Evolutionary conservation across 2,329 filamentous ascomycete genomes (phyloP).

Genomic region (Ceratocystis albifundus): DNA sequence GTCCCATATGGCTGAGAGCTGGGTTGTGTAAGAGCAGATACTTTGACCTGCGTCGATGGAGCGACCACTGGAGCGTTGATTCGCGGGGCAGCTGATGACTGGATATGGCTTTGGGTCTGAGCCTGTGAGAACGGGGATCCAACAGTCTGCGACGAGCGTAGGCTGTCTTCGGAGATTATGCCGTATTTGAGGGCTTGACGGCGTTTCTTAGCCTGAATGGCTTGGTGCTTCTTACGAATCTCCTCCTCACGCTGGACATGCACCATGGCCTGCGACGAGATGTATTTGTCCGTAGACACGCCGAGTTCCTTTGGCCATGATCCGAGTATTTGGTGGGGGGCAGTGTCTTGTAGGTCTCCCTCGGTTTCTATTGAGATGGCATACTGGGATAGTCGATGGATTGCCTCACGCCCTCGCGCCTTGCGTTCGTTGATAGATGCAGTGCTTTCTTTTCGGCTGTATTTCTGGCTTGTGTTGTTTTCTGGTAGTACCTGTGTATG

Average conservation of each 20-base stretch:
- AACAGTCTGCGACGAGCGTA: conserved; percentile 14
- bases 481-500: background rate
- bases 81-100: conserved; percentile 31
- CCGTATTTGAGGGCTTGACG: conserved; percentile 19
- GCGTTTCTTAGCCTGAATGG: conserved; percentile 20
- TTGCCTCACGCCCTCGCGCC: conserved; percentile 26
- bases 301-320: conserved; percentile 34
- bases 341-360: conserved; percentile 26
- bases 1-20: conserved; percentile 16
- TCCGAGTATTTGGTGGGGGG: conserved; percentile 28
- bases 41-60: background rate
- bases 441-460: background rate
- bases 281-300: conserved; percentile 30
- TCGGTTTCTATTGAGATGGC: conserved; percentile 28
- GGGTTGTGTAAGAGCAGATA: background rate
- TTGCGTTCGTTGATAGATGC: conserved; percentile 6
- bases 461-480: conserved; percentile 4
- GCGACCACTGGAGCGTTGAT: background rate
- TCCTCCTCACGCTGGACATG: conserved; percentile 14
- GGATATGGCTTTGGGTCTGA: too few species aligned
- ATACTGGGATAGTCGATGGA: conserved; percentile 31
- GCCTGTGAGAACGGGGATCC: conserved; percentile 25
- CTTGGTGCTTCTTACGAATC: conserved; percentile 18
- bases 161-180: conserved; percentile 11
- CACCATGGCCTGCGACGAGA: conserved; percentile 27